A percentile compares a stretch with the other conserved stretches of the same genome.
Conservation (phyloP, 2,329 filamentous ascomycete species). For the Zarea fungicola region DNA sequence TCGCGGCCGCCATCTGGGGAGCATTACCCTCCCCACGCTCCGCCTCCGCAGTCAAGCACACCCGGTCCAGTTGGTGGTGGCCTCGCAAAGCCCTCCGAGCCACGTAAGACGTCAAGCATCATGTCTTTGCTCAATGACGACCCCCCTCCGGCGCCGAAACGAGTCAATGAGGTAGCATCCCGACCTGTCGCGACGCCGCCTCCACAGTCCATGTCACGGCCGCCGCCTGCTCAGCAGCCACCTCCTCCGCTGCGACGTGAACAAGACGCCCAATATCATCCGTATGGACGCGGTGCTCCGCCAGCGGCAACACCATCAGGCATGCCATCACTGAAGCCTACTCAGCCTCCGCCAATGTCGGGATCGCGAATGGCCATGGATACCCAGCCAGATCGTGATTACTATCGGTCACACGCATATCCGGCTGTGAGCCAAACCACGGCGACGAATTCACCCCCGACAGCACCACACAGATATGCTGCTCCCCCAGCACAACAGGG, state of each 20-base stretch:
- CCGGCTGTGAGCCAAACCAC: conserved; percentile 30
- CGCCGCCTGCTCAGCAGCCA: conserved; percentile 34
- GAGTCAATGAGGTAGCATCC: conserved; percentile 43
- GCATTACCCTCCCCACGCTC: conserved; percentile 28
- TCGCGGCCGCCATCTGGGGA: conserved; percentile 18
- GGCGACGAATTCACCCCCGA: conserved; percentile 42
- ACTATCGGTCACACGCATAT: conserved; percentile 39
- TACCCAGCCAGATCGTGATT: conserved; percentile 39
- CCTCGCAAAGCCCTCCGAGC: conserved; percentile 39
- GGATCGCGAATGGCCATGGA: conserved; percentile 37
- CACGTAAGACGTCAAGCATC: conserved; percentile 57
- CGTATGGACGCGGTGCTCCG: conserved; percentile 33
- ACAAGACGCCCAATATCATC: conserved; percentile 41
- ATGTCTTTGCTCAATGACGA: conserved; percentile 61
- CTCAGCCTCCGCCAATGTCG: conserved; percentile 42
- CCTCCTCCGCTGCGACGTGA: conserved; percentile 44
- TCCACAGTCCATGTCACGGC: conserved; percentile 39
- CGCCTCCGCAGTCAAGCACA: conserved; percentile 22
- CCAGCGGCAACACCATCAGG: conserved; percentile 33
- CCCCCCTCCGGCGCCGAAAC: conserved; percentile 45
- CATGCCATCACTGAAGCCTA: conserved; percentile 53
- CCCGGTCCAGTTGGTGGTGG: conserved; percentile 28
- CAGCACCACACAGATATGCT: conserved; percentile 38
- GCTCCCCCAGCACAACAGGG: conserved; percentile 31
- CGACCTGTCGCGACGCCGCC: conserved; percentile 47